These are phyloP conservation scores for Metarhizium anisopliae DNA, from an alignment of 2,329 filamentous ascomycete genomes.

Conservation along the genomic window DNA sequence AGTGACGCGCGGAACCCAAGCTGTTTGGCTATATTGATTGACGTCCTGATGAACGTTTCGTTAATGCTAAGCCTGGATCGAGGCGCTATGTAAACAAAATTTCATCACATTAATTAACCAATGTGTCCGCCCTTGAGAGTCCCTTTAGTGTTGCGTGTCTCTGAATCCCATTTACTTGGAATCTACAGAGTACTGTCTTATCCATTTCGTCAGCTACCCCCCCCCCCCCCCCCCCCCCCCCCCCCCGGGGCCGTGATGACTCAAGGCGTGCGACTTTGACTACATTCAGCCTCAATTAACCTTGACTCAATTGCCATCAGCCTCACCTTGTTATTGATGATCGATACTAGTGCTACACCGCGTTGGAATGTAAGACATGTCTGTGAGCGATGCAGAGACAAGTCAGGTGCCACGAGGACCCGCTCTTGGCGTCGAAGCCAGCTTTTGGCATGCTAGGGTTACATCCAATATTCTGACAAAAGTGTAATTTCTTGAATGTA, in stretches of 20 bases:
- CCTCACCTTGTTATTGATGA: not conserved
- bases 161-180: not conserved
- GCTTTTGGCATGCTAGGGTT: not conserved
- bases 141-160: not conserved
- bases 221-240: too few species aligned
- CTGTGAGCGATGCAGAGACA: not conserved
- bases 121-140: not conserved
- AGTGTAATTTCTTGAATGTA: too few species aligned
- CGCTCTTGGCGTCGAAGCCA: not conserved
- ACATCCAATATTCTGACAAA: not conserved
- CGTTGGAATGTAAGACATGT: slow-evolving; percentile 13
- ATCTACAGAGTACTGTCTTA: not conserved
- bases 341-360: not conserved
- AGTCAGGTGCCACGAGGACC: not conserved
- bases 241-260: too few species aligned
- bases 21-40: slow-evolving; percentile 4
- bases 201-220: too few species aligned
- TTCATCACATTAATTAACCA: not conserved
- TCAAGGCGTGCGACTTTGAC: too few species aligned
- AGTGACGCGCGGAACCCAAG: not conserved
- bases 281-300: not conserved
- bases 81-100: not conserved
- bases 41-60: not conserved
- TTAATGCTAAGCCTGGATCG: not conserved
- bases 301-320: not conserved